These are phyloP conservation scores for Malassezia sp. DNA, from an alignment of 1,284 basidiomycete species.

Conservation along the genomic window DNA sequence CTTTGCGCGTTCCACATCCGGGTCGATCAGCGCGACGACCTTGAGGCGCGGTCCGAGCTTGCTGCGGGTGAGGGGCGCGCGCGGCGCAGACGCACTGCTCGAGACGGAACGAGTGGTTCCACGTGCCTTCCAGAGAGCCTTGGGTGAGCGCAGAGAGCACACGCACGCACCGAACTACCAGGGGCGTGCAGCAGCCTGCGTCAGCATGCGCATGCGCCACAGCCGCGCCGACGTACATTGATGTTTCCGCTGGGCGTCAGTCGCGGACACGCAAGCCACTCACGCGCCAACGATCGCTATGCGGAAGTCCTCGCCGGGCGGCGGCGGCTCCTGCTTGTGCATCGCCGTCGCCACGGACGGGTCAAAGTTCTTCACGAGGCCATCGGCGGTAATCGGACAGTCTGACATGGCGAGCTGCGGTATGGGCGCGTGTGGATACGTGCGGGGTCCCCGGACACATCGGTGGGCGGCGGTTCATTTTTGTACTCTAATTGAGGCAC, in stretches of 20 bases:
- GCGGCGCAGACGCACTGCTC: conserved; percentile 27
- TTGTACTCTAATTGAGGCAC: no score
- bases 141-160: no score
- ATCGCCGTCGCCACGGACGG: conserved; percentile 18
- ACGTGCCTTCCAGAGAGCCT: conserved; percentile 43
- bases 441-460: no score
- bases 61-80: conserved; percentile 49
- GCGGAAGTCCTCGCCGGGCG: conserved; percentile 41
- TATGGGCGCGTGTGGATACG: no score
- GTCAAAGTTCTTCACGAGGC: neutral
- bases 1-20: conserved; percentile 69
- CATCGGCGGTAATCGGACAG: no score
- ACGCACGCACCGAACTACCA: no score
- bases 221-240: conserved; percentile 31
- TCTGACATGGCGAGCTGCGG: no score
- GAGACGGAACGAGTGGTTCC: conserved; percentile 45
- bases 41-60: conserved; percentile 93
- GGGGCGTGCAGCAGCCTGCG: no score
- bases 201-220: no score
- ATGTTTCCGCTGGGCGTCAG: no score
- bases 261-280: no score
- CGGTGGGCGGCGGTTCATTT: no score
- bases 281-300: conserved; percentile 44
- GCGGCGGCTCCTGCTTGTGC: conserved; percentile 41
- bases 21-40: conserved; percentile 87